Conservation (phyloP, 2,329 filamentous ascomycete genomes). For the Hirsutella minnesotensis region DNA sequence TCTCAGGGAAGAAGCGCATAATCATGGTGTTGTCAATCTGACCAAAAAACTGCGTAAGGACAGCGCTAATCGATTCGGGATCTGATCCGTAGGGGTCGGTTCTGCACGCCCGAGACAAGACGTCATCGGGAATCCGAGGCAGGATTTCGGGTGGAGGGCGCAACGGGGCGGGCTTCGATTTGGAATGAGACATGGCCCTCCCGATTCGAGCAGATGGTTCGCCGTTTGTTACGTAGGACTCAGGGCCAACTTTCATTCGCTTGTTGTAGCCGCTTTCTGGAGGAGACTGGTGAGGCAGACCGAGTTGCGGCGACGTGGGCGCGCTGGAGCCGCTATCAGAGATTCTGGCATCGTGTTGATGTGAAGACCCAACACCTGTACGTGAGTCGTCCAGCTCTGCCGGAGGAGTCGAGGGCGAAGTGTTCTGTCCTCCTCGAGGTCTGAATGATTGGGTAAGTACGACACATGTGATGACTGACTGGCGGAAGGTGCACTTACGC, state of each 20-base stretch:
- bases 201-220: constrained; percentile 18
- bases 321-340: constrained; percentile 33
- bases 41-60: constrained; percentile 29
- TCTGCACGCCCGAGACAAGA: constrained; percentile 36
- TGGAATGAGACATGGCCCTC: constrained; percentile 24
- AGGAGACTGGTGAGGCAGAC: constrained; percentile 18
- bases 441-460: constrained; percentile 21
- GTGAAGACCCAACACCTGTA: constrained; percentile 18
- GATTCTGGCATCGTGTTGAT: constrained; percentile 23
- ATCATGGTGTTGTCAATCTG: constrained; percentile 29
- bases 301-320: constrained; percentile 34
- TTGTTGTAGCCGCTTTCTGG: constrained; percentile 30
- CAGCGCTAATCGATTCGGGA: constrained; percentile 25
- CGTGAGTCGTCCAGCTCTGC: constrained; percentile 36
- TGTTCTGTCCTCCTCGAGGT: constrained; percentile 46
- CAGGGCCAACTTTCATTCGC: constrained; percentile 34
- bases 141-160: constrained; percentile 23
- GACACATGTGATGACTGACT: background rate
- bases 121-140: constrained; percentile 36
- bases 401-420: constrained; percentile 39
- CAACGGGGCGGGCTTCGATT: constrained; percentile 24
- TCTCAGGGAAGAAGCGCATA: constrained; percentile 29
- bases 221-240: constrained; percentile 27
- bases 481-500: constrained; percentile 54
- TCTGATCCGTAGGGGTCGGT: constrained; percentile 35